Evolutionary conservation across 257 asterid species (phyloP).

Genomic region (Paraleonurus japonicus): DNA sequence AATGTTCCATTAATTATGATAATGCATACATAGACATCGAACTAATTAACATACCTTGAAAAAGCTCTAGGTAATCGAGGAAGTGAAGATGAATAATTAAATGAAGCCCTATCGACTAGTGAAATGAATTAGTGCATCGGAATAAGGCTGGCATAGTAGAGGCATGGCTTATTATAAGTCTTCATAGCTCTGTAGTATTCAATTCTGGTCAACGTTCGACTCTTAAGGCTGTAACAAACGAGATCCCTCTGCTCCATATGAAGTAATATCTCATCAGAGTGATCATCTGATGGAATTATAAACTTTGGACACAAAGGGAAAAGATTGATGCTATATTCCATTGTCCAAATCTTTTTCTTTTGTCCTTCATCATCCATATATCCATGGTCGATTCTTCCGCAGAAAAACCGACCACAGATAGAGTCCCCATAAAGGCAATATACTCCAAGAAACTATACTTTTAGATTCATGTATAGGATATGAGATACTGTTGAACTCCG

Average conservation of each 20-base stretch:
- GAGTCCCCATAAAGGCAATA: constrained; percentile 35
- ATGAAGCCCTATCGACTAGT: not conserved
- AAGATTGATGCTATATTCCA: constrained; percentile 39
- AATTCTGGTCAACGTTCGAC: constrained; percentile 12
- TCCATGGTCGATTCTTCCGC: constrained; percentile 35
- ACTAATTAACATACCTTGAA: not conserved
- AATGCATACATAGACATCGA: not conserved
- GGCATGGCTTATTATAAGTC: constrained; percentile 36
- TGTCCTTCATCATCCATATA: constrained; percentile 42
- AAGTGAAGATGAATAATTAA: not conserved
- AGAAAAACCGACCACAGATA: constrained; percentile 40
- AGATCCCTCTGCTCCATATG: constrained; percentile 44
- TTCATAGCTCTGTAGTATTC: constrained; percentile 37
- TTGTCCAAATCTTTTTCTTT: constrained; percentile 31
- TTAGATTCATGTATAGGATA: constrained; percentile 29
- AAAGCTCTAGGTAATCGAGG: not conserved
- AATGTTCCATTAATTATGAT: not conserved
- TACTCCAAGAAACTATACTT: constrained; percentile 38
- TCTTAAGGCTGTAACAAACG: constrained; percentile 31
- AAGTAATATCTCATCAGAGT: constrained; percentile 40
- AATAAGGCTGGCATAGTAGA: constrained; percentile 34
- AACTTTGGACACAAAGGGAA: constrained; percentile 38
- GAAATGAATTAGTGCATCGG: not conserved
- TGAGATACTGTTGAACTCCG: constrained; percentile 31
- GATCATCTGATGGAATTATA: constrained; percentile 33